Base-by-base conservation (phyloP, 2,329 filamentous ascomycete species). In the Ceratocystis harringtonii region DNA sequence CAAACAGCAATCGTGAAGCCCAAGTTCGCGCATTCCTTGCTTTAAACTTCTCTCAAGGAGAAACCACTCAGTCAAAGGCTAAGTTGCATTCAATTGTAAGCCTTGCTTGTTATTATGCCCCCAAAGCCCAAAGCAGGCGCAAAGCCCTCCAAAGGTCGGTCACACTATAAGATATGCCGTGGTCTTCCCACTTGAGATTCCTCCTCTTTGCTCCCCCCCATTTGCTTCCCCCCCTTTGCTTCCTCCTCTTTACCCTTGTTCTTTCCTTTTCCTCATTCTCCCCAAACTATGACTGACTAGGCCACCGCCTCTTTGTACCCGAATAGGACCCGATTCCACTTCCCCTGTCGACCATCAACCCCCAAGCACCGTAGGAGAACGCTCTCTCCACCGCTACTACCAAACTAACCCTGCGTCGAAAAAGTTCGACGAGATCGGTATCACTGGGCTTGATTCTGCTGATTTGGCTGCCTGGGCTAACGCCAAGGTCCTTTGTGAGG, bases 391-490 rank as follows among this genome's bases (percentile, higher is more conserved):
- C 67, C 77, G 76, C 66, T 80, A 78, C 75, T 76, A 78, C 74
- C 74, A 76, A 66, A 79, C 79, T 64, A 80, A 81, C 69, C 81
- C 81, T 7, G 72, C 78, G 74, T 75, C 79, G 66, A 73, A 76
- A 66, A 73, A 75, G 41, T 73, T 77, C 69, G 76, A 79, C 68
- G 72, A 78, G 68, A 73, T 74, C 65, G 79, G 78, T 60, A 72
- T 80, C 68, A 71, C 76, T 45, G 75, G 73, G 58, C 75, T 83
- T 45, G 77, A 76, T 8, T 73, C 78, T 2, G 73, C 76, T 64
- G 80, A 84, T 66, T 77, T 76, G 67, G 78, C 78, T 69, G 76
- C 76, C 25, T 83, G 79, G 74, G 71, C 77, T 45, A 77, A 79
- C 72, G 71, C 76, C 19, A 75, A 78, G 69, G 76, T 80, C 66